A percentile compares a stretch with the other conserved stretches of the same genome.
Conservation (phyloP, 257 asterid species). For the Coffea eugenioides region DNA sequence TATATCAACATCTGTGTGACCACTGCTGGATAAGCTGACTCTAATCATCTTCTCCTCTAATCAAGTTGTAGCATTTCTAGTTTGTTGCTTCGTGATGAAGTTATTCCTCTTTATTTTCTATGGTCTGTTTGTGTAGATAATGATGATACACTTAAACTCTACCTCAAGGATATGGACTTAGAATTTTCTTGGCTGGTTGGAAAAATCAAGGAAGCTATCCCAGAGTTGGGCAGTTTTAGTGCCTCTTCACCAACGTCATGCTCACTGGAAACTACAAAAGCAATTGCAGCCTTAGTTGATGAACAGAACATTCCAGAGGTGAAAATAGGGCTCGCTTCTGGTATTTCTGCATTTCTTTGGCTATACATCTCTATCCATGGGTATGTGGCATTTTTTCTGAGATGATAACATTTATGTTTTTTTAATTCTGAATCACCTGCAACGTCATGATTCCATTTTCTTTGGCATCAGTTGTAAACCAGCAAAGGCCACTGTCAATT, state of each 20-base stretch:
- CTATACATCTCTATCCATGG: slow-evolving; percentile 80
- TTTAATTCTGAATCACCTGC: neutral
- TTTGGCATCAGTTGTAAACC: slow-evolving; percentile 65
- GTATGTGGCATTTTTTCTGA: slow-evolving; percentile 33
- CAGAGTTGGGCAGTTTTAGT: slow-evolving; percentile 43
- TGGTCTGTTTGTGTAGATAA: slow-evolving; percentile 44
- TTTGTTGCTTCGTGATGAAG: slow-evolving; percentile 7
- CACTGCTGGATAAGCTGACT: neutral
- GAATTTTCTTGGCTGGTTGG: slow-evolving; percentile 88
- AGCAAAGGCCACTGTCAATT: slow-evolving; percentile 69
- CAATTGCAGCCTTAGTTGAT: slow-evolving; percentile 71
- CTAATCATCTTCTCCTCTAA: neutral
- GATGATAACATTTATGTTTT: slow-evolving; percentile 5
- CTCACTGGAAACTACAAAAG: slow-evolving; percentile 66
- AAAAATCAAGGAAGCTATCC: slow-evolving; percentile 72
- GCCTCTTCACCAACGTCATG: slow-evolving; percentile 69
- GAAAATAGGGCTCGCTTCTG: slow-evolving; percentile 61
- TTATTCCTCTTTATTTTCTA: slow-evolving; percentile 10
- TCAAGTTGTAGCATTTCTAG: neutral
- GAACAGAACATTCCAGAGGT: slow-evolving; percentile 74
- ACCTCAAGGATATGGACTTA: slow-evolving; percentile 71
- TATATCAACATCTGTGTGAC: neutral
- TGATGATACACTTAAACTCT: slow-evolving; percentile 67
- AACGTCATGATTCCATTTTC: slow-evolving; percentile 19
- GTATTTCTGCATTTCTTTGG: slow-evolving; percentile 90